phyloP scores from a whole-genome alignment of 805 yeast species.

The Barnettozyma sucrosica region DNA sequence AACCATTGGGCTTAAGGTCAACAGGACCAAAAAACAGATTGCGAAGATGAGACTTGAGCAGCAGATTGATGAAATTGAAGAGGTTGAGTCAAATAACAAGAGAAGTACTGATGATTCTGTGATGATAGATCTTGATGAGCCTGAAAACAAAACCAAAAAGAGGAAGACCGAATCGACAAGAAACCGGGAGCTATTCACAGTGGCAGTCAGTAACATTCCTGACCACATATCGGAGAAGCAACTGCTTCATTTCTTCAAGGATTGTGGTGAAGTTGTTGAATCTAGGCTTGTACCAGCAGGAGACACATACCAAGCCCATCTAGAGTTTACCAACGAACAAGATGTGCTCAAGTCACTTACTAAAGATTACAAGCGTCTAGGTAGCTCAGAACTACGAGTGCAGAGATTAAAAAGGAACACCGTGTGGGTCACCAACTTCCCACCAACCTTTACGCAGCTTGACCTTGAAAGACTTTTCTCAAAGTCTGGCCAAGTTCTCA shows the following conservation, averaged over 20 bases:
- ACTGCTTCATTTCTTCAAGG: conserved; percentile 41
- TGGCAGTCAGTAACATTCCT: conserved; percentile 49
- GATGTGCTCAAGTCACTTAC: conserved; percentile 57
- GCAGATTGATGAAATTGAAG: not conserved
- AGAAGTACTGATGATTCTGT: conserved; percentile 8
- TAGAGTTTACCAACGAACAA: conserved; percentile 48
- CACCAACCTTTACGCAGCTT: conserved; percentile 42
- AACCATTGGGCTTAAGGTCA: conserved; percentile 24
- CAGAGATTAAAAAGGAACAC: conserved; percentile 42
- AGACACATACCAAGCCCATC: conserved; percentile 36
- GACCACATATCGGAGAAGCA: conserved; percentile 32
- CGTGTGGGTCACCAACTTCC: conserved; percentile 70
- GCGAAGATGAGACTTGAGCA: conserved; percentile 10
- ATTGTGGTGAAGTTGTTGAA: conserved; percentile 52
- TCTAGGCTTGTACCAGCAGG: conserved; percentile 23
- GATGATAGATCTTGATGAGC: not conserved
- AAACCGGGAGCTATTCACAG: conserved; percentile 55
- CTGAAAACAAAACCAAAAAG: conserved; percentile 6
- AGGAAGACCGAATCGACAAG: conserved; percentile 26
- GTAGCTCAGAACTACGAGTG: conserved; percentile 40
- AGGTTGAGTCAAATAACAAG: not conserved
- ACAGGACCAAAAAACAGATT: conserved; percentile 17
- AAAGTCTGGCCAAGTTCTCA: conserved; percentile 35
- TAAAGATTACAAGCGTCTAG: conserved; percentile 44
- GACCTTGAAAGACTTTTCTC: conserved; percentile 38